Base-by-base conservation (phyloP, 257 asterid genomes). In the Jacaranda mimosifolia region DNA sequence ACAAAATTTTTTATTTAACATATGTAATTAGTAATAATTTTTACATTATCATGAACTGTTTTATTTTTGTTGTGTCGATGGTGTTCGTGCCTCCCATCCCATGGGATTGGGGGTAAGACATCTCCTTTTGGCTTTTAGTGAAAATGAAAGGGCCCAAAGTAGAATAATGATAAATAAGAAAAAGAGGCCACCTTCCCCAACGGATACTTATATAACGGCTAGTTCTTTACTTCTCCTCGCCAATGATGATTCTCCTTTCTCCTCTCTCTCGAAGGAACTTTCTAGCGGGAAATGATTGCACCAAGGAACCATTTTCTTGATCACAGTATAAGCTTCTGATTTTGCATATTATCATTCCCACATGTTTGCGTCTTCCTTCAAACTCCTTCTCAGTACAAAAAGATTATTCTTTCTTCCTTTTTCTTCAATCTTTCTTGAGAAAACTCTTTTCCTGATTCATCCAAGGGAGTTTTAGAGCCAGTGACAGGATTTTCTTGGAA, bases 191-290 rank as follows among this genome's bases (percentile, higher is more conserved):
- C 78, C 69, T 83, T 64, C 78, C 64, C 79, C 88, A 85, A 85
- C 88, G 86, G 84, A 63, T 49, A 82, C 78, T 81, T 62, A 82
- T 76, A 72, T 81, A 85, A 85, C 88, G 88, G 88, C 88, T 82
- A 84, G 60, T 83, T 62, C 59, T 11, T 63, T 62, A 26, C 79
- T 78, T 63, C 69, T 63, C 73, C 60, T 43, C 75, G 60, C 73
- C 43, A 58, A 32, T 21, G 59, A 46, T 26, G 32, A 26, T 26
- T 26, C 55, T 55, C 14, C 21, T 35, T n/a, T 40, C 19, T 5
- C 65, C 35, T 51, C 77, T 9, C 70, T 9, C 70, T 69, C 4
- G 9, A 5, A 40, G 10, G 21, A 43, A 39, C 51, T 65, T 18
- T 6, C 72, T 40, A 52, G 21, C 21, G 26, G 9, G 6, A 6